Conservation (phyloP, 2,329 filamentous ascomycete species). For the Alternaria brassicicola region DNA sequence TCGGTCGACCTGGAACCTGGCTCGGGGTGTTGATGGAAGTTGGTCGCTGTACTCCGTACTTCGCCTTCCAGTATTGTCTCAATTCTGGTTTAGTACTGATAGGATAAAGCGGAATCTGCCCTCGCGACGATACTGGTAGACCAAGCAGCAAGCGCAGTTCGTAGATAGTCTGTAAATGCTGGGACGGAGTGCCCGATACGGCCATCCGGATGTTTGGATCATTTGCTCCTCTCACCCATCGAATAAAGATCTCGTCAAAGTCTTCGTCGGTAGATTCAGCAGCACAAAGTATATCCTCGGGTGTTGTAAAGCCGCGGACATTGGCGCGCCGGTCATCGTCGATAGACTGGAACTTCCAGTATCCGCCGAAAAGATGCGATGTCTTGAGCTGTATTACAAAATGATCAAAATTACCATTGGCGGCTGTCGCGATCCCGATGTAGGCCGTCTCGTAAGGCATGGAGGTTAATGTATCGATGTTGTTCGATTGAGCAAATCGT, state of each 20-base stretch:
- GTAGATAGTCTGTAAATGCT: conserved; percentile 21
- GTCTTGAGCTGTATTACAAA: conserved; percentile 7
- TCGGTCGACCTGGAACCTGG: neutral
- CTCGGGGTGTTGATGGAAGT: neutral
- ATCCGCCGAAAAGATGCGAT: conserved; percentile 11
- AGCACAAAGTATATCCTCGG: conserved; percentile 22
- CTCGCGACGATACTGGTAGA: conserved; percentile 16
- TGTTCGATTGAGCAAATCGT: neutral
- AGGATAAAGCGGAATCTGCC: conserved; percentile 22
- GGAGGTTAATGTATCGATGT: neutral
- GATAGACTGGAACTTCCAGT: conserved; percentile 24
- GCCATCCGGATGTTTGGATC: conserved; percentile 1
- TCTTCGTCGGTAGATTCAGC: conserved; percentile 14
- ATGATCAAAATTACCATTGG: conserved; percentile 17
- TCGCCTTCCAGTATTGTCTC: conserved; percentile 11
- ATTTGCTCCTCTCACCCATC: conserved; percentile 22
- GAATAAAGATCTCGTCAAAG: conserved; percentile 19
- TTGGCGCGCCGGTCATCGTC: conserved; percentile 23
- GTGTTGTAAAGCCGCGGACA: conserved; percentile 14
- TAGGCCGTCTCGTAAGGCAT: conserved; percentile 18
- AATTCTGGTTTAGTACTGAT: conserved; percentile 3
- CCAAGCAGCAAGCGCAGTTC: conserved; percentile 19
- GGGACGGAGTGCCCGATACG: conserved; percentile 12
- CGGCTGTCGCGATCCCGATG: neutral
- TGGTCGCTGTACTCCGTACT: neutral